Percentiles rank a stretch among this genome's conserved stretches.
Conservation (phyloP, 768 basidiomycete species). For the Sarcomyxa edulis region DNA sequence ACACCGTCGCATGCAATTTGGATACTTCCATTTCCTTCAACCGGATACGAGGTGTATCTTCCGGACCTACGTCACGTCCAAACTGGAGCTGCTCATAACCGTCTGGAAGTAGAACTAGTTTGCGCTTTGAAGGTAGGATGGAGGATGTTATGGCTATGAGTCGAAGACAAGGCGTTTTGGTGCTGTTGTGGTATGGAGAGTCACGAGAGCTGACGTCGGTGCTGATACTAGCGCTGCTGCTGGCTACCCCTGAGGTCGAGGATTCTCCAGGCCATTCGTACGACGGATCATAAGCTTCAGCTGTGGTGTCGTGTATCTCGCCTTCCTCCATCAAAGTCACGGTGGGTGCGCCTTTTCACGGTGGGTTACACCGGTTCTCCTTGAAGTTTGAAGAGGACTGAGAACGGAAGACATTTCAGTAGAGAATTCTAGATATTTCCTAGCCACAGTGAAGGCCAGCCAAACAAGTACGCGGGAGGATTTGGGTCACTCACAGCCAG, state of each 20-base stretch:
- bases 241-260: no score
- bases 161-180: slow-evolving; percentile 32
- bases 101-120: slow-evolving; percentile 32
- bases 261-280: slow-evolving; percentile 57
- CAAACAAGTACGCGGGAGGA: no score
- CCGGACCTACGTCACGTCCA: slow-evolving; percentile 59
- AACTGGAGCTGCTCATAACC: slow-evolving; percentile 62
- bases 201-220: no score
- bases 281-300: slow-evolving; percentile 40
- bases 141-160: slow-evolving; percentile 53
- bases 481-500: no score
- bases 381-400: no score
- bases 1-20: slow-evolving; percentile 73
- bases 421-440: no score
- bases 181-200: slow-evolving; percentile 8
- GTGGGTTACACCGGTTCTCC: no score
- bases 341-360: no score
- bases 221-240: no score
- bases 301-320: slow-evolving; percentile 18
- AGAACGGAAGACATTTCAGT: no score
- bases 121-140: slow-evolving; percentile 48
- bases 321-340: slow-evolving; percentile 23
- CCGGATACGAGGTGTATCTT: slow-evolving; percentile 56
- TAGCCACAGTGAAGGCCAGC: no score
- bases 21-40: slow-evolving; percentile 84